phyloP scores from a whole-genome alignment of 2,329 filamentous ascomycete species.

The Mycosphaerella sp. region DNA sequence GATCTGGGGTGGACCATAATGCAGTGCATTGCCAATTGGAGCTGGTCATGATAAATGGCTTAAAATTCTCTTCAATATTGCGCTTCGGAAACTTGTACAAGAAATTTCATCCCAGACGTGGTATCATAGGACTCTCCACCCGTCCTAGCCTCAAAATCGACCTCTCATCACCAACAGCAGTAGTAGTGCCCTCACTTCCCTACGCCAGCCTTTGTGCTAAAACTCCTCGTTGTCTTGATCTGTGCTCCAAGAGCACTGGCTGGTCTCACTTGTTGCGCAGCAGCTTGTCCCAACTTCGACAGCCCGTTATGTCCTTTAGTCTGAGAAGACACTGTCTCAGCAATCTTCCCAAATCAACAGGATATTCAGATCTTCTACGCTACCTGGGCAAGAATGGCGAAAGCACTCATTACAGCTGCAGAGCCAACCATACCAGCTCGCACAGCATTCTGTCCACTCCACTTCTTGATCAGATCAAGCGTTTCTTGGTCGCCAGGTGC shows the following conservation, averaged over 20 bases:
- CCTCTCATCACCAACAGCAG: neutral
- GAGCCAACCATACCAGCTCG: constrained; percentile 15
- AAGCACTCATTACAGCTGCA: constrained; percentile 19
- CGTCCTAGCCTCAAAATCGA: neutral
- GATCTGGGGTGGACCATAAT: no score
- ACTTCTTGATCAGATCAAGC: constrained; percentile 21
- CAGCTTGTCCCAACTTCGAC: constrained; percentile 1
- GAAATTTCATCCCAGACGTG: neutral
- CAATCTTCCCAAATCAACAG: neutral
- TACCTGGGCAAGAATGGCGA: constrained; percentile 16
- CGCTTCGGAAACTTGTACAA: no score
- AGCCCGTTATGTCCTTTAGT: constrained; percentile 1
- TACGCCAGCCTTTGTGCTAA: neutral
- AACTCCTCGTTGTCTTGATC: constrained; percentile 1
- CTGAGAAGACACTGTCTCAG: constrained; percentile 1
- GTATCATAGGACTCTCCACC: neutral
- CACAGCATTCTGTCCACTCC: constrained; percentile 24
- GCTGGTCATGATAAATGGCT: no score
- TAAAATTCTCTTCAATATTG: no score
- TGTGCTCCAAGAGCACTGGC: constrained; percentile 4
- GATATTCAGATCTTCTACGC: constrained; percentile 1
- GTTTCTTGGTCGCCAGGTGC: constrained; percentile 23
- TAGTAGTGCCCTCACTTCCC: neutral
- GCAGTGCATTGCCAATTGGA: no score
- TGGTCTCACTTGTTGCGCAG: neutral